Evolutionary conservation across 371 early-diverging fungal species (phyloP).

Genomic region (Mucor ambiguus): DNA sequence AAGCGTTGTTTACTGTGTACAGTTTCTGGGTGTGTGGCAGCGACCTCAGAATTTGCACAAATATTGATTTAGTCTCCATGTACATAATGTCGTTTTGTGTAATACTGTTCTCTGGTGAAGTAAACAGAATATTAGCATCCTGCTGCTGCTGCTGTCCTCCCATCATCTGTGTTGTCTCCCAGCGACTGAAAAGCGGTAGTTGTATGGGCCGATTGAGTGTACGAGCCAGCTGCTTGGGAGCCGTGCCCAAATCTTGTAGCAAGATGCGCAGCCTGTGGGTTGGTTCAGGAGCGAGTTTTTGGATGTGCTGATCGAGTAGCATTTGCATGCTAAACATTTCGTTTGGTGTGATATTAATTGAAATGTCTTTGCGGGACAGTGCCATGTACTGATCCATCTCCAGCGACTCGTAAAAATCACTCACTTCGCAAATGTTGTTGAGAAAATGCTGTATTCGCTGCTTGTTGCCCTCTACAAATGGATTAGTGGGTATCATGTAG

Average conservation of each 20-base stretch:
- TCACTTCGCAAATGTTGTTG: constrained; percentile 88
- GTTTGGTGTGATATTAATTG: constrained; percentile 85
- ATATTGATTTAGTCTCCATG: constrained; percentile 92
- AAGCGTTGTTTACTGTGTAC: constrained; percentile 1
- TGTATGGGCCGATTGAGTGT: constrained; percentile 80
- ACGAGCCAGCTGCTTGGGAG: constrained; percentile 78
- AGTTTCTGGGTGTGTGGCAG: constrained; percentile 53
- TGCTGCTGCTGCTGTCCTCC: constrained; percentile 27
- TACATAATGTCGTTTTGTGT: constrained; percentile 93
- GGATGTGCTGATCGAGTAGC: constrained; percentile 78
- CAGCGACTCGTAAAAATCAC: constrained; percentile 90
- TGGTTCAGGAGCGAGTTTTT: constrained; percentile 74
- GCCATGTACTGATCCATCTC: constrained; percentile 97
- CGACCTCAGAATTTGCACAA: constrained; percentile 91
- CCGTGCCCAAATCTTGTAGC: constrained; percentile 75
- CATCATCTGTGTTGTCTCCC: constrained; percentile 73
- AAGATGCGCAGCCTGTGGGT: constrained; percentile 78
- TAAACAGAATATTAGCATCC: constrained; percentile 60
- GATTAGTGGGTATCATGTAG: constrained; percentile 86
- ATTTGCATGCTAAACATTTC: constrained; percentile 91
- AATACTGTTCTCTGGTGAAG: constrained; percentile 73
- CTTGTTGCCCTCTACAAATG: constrained; percentile 87
- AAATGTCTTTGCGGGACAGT: constrained; percentile 85
- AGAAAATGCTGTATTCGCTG: constrained; percentile 82
- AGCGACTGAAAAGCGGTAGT: constrained; percentile 84